phyloP scores from a whole-genome alignment of 495 filamentous ascomycete genomes.

The Talaromyces stipitatus region DNA sequence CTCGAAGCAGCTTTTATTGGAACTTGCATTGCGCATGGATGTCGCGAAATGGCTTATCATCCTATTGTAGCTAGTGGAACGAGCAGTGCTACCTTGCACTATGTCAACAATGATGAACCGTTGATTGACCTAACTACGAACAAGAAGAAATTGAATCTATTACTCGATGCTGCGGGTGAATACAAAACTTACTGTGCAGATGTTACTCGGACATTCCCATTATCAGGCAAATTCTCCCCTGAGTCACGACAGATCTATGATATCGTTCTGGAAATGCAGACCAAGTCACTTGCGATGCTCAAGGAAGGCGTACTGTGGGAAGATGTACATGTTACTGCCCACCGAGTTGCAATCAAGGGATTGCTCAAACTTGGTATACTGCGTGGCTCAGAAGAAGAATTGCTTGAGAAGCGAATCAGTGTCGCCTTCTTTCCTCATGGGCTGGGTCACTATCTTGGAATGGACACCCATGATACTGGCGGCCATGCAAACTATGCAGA shows the following conservation, averaged over 20 bases:
- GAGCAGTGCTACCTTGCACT: conserved; percentile 80
- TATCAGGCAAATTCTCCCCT: conserved; percentile 63
- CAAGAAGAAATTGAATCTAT: conserved; percentile 59
- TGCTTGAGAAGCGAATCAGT: conserved; percentile 66
- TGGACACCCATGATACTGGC: conserved; percentile 92
- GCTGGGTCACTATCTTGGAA: conserved; percentile 83
- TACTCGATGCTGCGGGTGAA: conserved; percentile 82
- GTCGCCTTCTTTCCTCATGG: conserved; percentile 91
- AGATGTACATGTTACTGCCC: conserved; percentile 69
- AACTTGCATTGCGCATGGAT: conserved; percentile 65
- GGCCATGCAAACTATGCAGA: conserved; percentile 83
- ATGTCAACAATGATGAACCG: conserved; percentile 66
- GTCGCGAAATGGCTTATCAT: conserved; percentile 74
- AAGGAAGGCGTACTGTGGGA: conserved; percentile 81
- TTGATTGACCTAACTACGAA: conserved; percentile 34
- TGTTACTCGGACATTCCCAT: conserved; percentile 84
- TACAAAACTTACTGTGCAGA: conserved; percentile 76
- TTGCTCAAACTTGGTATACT: conserved; percentile 70
- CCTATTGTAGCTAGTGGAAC: conserved; percentile 73
- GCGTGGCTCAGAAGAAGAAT: conserved; percentile 56
- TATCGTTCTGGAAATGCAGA: conserved; percentile 81
- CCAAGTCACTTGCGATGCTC: conserved; percentile 60
- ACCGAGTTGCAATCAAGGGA: conserved; percentile 74
- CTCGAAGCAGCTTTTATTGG: conserved; percentile 72
- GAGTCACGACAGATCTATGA: conserved; percentile 77